Conservation (phyloP, 148 eudicot genomes). For the Hydrangea macrophylla region DNA sequence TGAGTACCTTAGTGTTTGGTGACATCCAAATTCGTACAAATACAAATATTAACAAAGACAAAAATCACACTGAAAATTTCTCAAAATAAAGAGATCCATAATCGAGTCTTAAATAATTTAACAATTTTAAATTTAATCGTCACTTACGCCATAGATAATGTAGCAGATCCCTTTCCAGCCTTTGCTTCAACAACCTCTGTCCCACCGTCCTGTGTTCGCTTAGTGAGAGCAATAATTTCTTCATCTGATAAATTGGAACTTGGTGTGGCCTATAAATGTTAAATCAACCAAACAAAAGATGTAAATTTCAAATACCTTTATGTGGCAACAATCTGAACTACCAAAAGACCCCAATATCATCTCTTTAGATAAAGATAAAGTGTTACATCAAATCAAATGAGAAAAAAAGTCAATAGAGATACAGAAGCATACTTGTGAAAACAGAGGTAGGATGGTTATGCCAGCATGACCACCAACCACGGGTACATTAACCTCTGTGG, state of each 20-base stretch:
- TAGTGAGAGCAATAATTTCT: conserved; percentile 55
- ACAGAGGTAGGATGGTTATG: conserved; percentile 74
- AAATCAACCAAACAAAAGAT: background rate
- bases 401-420: no score
- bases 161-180: conserved; percentile 93
- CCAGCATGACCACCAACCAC: conserved; percentile 95
- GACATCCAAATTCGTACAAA: no score
- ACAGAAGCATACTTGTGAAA: conserved; percentile 55
- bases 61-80: background rate
- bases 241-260: conserved; percentile 47
- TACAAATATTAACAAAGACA: background rate
- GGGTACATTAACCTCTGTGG: conserved; percentile 66
- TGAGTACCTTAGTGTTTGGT: background rate
- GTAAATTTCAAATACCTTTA: background rate
- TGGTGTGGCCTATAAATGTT: conserved; percentile 49
- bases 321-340: background rate
- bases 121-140: background rate
- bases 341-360: background rate
- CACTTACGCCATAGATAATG: conserved; percentile 89
- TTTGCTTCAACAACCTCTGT: conserved; percentile 82
- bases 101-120: background rate
- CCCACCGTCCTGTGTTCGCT: conserved; percentile 84
- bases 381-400: background rate
- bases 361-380: background rate
- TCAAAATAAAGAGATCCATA: background rate